These are phyloP conservation scores for Trichoderma breve DNA, from an alignment of 2,329 filamentous ascomycete genomes.

Conservation along the genomic window DNA sequence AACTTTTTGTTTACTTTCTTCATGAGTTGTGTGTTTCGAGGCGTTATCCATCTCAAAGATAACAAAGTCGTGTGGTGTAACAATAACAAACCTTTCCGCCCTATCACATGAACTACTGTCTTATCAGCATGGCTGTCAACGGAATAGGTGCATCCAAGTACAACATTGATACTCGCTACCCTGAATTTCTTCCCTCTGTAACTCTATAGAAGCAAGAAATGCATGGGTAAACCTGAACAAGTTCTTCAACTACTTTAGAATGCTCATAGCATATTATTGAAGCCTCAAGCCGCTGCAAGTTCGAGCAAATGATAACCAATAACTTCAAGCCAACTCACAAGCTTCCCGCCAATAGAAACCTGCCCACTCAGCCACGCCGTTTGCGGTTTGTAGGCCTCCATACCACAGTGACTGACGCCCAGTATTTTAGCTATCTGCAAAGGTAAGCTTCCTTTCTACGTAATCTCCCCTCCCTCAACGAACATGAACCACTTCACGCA, in stretches of 20 bases:
- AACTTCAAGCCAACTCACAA: background rate
- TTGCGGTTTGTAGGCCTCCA: conserved; percentile 1
- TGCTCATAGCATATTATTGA: background rate
- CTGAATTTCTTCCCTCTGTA: background rate
- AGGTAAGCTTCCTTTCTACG: background rate
- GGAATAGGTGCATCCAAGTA: background rate
- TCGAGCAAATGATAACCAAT: background rate
- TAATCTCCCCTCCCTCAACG: background rate
- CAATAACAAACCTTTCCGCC: background rate
- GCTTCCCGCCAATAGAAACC: background rate
- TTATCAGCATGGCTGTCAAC: background rate
- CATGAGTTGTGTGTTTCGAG: background rate
- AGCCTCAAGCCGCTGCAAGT: background rate
- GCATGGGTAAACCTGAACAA: background rate
- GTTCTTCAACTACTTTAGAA: background rate
- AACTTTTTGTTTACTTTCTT: background rate
- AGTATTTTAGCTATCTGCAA: background rate
- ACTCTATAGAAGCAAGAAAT: background rate
- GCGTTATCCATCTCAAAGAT: background rate
- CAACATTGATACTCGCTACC: background rate
- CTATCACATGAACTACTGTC: background rate
- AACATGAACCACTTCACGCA: background rate
- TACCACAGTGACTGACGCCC: background rate
- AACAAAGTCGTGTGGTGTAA: background rate
- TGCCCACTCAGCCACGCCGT: background rate